Percentiles rank a stretch among this genome's conserved stretches.
Conservation (phyloP, 2,329 filamentous ascomycete species). For the Botrytis pseudocinerea region DNA sequence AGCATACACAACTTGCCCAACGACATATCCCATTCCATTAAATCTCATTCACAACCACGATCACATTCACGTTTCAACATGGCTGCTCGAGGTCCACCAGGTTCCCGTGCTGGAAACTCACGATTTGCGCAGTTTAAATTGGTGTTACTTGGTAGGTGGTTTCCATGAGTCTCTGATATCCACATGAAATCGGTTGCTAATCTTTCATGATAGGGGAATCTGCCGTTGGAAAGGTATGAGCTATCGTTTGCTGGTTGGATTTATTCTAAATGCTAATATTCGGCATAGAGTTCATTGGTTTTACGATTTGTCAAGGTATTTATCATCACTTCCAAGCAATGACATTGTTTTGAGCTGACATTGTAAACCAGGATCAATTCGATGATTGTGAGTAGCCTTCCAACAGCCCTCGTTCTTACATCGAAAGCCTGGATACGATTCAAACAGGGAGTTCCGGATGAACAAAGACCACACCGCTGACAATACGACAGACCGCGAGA, state of each 20-base stretch:
- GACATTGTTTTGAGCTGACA: slow-evolving; percentile 15
- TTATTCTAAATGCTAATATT: slow-evolving; percentile 29
- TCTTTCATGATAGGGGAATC: slow-evolving; percentile 73
- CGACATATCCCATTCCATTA: slow-evolving; percentile 13
- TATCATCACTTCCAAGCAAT: slow-evolving; percentile 20
- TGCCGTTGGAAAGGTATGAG: slow-evolving; percentile 89
- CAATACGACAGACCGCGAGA: slow-evolving; percentile 32
- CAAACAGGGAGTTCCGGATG: neutral
- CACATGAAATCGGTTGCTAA: slow-evolving; percentile 42
- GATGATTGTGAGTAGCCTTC: slow-evolving; percentile 58
- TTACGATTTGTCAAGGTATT: slow-evolving; percentile 95
- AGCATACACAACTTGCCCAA: neutral
- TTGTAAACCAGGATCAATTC: slow-evolving; percentile 80
- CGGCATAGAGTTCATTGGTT: slow-evolving; percentile 84
- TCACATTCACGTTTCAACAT: slow-evolving; percentile 52
- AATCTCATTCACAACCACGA: slow-evolving; percentile 22
- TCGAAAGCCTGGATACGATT: neutral
- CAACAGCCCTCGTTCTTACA: neutral
- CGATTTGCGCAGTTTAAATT: slow-evolving; percentile 99
- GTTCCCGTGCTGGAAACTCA: slow-evolving; percentile 66
- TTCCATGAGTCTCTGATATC: neutral
- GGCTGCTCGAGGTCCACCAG: slow-evolving; percentile 76
- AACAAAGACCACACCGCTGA: slow-evolving; percentile 17
- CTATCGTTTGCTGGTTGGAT: slow-evolving; percentile 8
- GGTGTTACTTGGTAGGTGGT: slow-evolving; percentile 80